These are phyloP conservation scores for Leishmania major DNA, from an alignment of 208 protist species.

Conservation along the genomic window DNA sequence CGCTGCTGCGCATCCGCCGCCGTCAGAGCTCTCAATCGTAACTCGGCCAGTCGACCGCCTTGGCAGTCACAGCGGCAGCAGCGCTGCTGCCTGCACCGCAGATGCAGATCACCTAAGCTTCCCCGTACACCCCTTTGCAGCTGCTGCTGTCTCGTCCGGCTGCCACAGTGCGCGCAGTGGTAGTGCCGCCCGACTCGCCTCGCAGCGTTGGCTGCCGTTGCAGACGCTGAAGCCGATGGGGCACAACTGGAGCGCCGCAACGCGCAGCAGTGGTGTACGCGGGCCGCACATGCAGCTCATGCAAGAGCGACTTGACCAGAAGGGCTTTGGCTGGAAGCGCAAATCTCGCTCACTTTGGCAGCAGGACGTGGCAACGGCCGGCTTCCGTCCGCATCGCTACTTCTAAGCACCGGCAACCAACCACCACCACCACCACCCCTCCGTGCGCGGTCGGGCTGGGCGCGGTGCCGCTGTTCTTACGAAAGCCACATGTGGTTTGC, in stretches of 20 bases:
- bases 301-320: constrained; percentile 84
- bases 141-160: background rate
- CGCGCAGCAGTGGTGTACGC: constrained; percentile 66
- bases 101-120: background rate
- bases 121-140: constrained; percentile 21
- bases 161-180: background rate
- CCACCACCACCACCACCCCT: background rate
- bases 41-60: constrained; percentile 53
- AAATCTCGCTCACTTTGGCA: constrained; percentile 89
- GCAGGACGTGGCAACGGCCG: constrained; percentile 80
- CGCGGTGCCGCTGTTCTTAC: background rate
- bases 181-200: background rate
- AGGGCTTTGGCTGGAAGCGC: constrained; percentile 88
- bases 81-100: background rate
- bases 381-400: constrained; percentile 85
- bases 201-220: constrained; percentile 44
- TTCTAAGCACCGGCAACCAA: constrained; percentile 38
- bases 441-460: background rate
- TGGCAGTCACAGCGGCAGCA: background rate
- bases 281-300: constrained; percentile 73
- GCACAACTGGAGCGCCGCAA: constrained; percentile 52
- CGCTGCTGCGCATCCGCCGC: constrained; percentile 60
- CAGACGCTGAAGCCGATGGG: constrained; percentile 87
- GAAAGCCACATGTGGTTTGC: background rate
- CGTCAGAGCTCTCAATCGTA: constrained; percentile 67